Evolutionary conservation across 2,329 filamentous ascomycete genomes (phyloP), one percentile per base, ranked within the genome.

Genomic region (Fusarium vanettenii): DNA sequence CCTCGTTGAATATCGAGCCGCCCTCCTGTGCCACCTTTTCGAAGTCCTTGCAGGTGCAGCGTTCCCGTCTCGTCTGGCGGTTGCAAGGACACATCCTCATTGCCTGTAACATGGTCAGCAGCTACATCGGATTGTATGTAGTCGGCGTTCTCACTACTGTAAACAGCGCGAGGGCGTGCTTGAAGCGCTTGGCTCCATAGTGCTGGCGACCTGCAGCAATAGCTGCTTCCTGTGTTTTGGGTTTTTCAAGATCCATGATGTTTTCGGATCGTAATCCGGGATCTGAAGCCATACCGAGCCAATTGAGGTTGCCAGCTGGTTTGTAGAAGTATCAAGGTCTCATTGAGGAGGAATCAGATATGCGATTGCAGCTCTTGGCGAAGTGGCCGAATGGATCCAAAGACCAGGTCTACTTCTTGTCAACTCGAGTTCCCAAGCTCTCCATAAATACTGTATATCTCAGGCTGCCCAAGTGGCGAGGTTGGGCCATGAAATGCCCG

Each of bases 1-100:
- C 84, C 72, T 86, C 84, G 4, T 83, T 76, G 70, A 85, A 85
- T 27, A 86, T 82, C n/a, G 82, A 83, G 13, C 80, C 81, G 33
- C 79, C 77, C 33, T 81, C 76, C 2, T 61, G 64, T 4, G 80
- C 82, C 13, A 82, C 77, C 27, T 79, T 77, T 50, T 84, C 81
- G 48, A 82, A 85, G 66, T 85, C 75, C 69, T 86, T 86, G 74
- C 84, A 86, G 6, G 69, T 72, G 75, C 84, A 85, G 31, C 83
- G 79, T 22, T 82, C 79, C 10, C 85, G 80, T 56, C 79, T 82
- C 45, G 74, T 73, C n/a, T 80, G 80, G 37, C 80, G 77, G 55
- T 73, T 76, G 70, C 83, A 85, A 2, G 79, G 45, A 31, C 84
- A 85, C 6, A 79, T 66, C 31, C 78, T 81, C 81, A 85, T 84